Evolutionary conservation across 805 yeast genomes (phyloP).

Genomic region (Priceomyces medius): DNA sequence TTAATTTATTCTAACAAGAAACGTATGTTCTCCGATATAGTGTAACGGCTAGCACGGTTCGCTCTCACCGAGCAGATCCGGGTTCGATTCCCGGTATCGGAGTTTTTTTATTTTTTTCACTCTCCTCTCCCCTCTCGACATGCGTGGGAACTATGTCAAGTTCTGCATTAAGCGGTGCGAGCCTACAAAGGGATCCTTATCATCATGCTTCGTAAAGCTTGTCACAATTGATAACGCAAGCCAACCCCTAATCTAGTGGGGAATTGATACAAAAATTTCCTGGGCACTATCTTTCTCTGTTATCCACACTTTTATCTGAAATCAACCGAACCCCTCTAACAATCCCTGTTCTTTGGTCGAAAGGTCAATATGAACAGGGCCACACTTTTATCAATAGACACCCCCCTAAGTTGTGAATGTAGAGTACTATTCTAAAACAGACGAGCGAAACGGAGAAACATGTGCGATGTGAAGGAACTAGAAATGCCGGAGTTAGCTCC

Average conservation of each 20-base stretch:
- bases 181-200: neutral
- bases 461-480: too few relatives aligned
- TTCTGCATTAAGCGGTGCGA: slow-evolving; percentile 1
- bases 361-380: neutral
- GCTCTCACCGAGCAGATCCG: slow-evolving; percentile 60
- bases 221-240: neutral
- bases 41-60: slow-evolving; percentile 56
- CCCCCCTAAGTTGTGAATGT: too few relatives aligned
- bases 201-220: slow-evolving; percentile 1
- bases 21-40: slow-evolving; percentile 40
- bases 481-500: too few relatives aligned
- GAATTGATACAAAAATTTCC: neutral
- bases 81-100: slow-evolving; percentile 89
- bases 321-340: slow-evolving; percentile 2
- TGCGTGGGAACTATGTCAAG: neutral
- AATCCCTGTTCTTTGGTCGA: neutral
- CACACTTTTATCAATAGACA: neutral
- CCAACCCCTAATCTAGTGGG: slow-evolving; percentile 2
- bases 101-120: slow-evolving; percentile 19
- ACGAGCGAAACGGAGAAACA: neutral
- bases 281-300: neutral
- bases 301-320: neutral
- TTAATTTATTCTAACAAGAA: too few relatives aligned
- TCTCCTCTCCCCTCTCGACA: neutral
- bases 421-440: neutral